Base-by-base conservation (phyloP, 305 asterid genomes). In the Andrographis paniculata region DNA sequence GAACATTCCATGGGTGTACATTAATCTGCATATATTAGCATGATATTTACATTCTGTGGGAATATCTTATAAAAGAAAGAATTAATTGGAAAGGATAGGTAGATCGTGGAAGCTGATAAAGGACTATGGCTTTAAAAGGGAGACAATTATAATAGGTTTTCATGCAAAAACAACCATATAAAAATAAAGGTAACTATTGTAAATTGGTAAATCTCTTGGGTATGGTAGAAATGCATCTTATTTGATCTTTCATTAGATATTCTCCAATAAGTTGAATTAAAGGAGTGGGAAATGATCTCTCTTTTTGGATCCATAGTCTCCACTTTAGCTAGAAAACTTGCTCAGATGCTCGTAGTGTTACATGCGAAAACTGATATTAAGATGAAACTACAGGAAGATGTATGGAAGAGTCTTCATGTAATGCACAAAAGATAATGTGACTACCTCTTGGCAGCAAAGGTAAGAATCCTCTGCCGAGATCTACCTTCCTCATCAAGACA, bases 401-500 rank as follows among this genome's bases (percentile, higher is more conserved):
- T 15, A 18, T 48, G 30, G 58, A 57, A 45, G 46, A 17, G 48
- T 28, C 56, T 27, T 37, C 19, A 42, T 58, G 39, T 57, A 51
- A 53, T 23, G 51, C 20, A 30, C 53, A 21, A 42, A 55, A 71
- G 56, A 65, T 48, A 14, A 58, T 50, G 50, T 14, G 49, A 41
- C 54, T 62, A 91, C 99, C 99, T 91, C 84, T 73, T 74, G 23
- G 99, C 99, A 68, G 99, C 95, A 55, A 74, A 91, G 28, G 95
- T 82, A 46, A 91, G 99, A 72, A 91, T 75, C 62, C 84, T 77
- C 71, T 91, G 95, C 58, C 99, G 96, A 60, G 99, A 87, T 66
- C 92, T 84, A 46, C 96, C 94, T 65, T 91, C 99, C 69, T 87
- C 96, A 33, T 87, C 99, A 60, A 72, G 79, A 63, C 96, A 95